Percentiles rank a stretch among this genome's conserved stretches.
Evolutionary conservation across 805 yeast species (phyloP).

Genomic region (Saturnispora saitoi): DNA sequence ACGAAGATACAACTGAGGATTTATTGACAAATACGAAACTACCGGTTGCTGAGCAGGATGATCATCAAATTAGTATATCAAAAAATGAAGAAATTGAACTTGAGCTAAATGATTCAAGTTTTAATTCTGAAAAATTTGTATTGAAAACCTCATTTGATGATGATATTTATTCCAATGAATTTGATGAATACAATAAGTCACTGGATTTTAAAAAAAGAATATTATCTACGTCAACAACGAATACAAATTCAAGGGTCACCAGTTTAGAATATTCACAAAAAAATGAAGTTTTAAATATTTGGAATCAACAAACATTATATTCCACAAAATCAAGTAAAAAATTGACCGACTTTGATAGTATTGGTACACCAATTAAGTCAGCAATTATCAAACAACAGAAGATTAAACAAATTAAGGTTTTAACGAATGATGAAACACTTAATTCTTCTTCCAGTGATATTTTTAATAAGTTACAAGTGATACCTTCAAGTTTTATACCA

Average conservation of each 20-base stretch:
- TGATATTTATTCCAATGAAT: conserved; percentile 27
- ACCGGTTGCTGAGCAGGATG: not conserved
- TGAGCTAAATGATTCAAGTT: conserved; percentile 16
- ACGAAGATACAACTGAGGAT: not conserved
- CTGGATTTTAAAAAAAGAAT: conserved; percentile 12
- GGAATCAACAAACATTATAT: conserved; percentile 28
- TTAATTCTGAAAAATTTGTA: conserved; percentile 19
- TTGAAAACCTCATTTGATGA: conserved; percentile 34
- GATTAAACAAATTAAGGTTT: conserved; percentile 20
- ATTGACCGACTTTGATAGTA: conserved; percentile 21
- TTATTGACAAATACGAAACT: not conserved
- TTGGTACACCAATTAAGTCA: conserved; percentile 20
- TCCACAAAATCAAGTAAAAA: conserved; percentile 13
- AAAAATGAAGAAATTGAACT: not conserved
- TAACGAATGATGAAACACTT: conserved; percentile 3
- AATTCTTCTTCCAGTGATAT: conserved; percentile 10
- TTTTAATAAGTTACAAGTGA: conserved; percentile 11
- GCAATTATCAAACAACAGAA: conserved; percentile 16
- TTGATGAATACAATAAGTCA: conserved; percentile 27
- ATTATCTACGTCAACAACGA: conserved; percentile 7
- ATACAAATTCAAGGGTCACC: conserved; percentile 4
- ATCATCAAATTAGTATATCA: not conserved
- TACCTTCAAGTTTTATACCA: conserved; percentile 9
- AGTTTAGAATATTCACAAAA: conserved; percentile 23
- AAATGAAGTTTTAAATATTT: conserved; percentile 25